phyloP scores from a whole-genome alignment of 176 grass and related monocot species.

The Triticum aestivum region DNA sequence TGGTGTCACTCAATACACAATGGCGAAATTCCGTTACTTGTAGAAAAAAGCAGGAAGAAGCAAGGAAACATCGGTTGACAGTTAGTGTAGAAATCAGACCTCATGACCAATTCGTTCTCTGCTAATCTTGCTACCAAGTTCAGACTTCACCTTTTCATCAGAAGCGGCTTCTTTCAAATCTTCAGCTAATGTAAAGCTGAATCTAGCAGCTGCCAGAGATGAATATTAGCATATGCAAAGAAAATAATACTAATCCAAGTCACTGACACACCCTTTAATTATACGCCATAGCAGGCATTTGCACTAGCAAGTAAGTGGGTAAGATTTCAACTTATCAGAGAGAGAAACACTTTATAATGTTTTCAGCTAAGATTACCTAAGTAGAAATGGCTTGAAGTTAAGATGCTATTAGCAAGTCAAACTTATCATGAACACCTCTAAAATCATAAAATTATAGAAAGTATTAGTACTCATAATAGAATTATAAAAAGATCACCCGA shows the following conservation, averaged over 20 bases:
- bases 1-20: conserved; percentile 10
- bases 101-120: conserved; percentile 91
- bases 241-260: conserved; percentile 11
- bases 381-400: conserved; percentile 8
- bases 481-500: background rate
- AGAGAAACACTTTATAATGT: background rate
- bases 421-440: conserved; percentile 11
- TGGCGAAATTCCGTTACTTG: background rate
- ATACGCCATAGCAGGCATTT: background rate
- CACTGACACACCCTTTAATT: background rate
- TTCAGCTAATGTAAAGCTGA: conserved; percentile 80
- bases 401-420: conserved; percentile 8
- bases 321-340: conserved; percentile 13
- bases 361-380: background rate
- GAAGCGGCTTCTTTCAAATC: conserved; percentile 83
- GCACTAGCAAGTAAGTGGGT: conserved; percentile 20
- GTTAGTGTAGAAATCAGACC: conserved; percentile 44
- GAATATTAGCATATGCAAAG: conserved; percentile 22
- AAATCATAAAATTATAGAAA: background rate
- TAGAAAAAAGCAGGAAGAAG: conserved; percentile 8
- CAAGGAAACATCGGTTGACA: background rate
- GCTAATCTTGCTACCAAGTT: conserved; percentile 90
- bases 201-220: conserved; percentile 74
- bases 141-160: conserved; percentile 76
- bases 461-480: background rate